Percentiles rank a stretch among this genome's conserved stretches.
phyloP scores from a whole-genome alignment of 768 basidiomycete genomes.

The Austroboletus eburneus region DNA sequence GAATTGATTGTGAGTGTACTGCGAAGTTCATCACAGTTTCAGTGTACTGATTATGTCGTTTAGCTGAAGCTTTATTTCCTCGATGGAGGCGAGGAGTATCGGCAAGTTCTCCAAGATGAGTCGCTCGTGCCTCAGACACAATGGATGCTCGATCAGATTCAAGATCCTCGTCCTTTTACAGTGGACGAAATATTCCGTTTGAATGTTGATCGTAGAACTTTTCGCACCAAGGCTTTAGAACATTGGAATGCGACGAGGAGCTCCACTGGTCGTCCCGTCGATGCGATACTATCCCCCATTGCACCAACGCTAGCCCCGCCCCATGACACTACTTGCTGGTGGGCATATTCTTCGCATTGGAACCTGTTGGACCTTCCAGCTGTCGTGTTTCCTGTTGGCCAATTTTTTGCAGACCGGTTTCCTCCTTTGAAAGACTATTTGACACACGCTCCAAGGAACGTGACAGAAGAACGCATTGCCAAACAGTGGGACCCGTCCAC shows the following conservation, averaged over 20 bases:
- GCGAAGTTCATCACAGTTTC: neutral
- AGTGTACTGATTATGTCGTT: slow-evolving; percentile 14
- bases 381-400: slow-evolving; percentile 44
- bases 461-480: slow-evolving; percentile 33
- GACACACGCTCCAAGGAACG: slow-evolving; percentile 30
- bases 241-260: slow-evolving; percentile 42
- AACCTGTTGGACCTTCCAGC: slow-evolving; percentile 49
- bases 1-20: slow-evolving; percentile 41
- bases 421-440: slow-evolving; percentile 6
- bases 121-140: slow-evolving; percentile 38
- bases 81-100: slow-evolving; percentile 46
- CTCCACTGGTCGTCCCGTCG: slow-evolving; percentile 41
- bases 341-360: slow-evolving; percentile 51
- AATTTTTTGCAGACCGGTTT: slow-evolving; percentile 26
- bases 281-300: slow-evolving; percentile 45
- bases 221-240: slow-evolving; percentile 36
- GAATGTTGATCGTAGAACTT: slow-evolving; percentile 40
- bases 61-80: slow-evolving; percentile 47
- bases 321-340: slow-evolving; percentile 46
- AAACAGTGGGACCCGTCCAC: slow-evolving; percentile 40
- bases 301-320: slow-evolving; percentile 46
- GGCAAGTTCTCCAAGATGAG: slow-evolving; percentile 35
- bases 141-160: slow-evolving; percentile 42
- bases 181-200: slow-evolving; percentile 43
- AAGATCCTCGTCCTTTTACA: slow-evolving; percentile 34